Evolutionary conservation across 2,329 filamentous ascomycete genomes (phyloP), one percentile per base, ranked within the genome.

Genomic region (Ophiocordyceps camponoti-leonardi): DNA sequence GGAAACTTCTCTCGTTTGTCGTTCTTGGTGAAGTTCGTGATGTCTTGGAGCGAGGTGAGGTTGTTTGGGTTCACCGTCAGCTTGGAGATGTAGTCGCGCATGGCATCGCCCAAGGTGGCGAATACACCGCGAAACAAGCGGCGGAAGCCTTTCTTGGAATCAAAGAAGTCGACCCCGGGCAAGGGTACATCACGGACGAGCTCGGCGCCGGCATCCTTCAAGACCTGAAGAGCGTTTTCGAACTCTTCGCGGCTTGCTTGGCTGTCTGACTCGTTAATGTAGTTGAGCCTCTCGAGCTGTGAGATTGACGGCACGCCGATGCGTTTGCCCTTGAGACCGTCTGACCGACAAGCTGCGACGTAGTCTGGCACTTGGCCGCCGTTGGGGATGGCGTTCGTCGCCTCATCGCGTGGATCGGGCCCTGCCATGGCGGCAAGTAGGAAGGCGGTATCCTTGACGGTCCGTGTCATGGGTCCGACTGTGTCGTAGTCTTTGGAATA

Each of bases 401-500:
- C 76, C 51, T 81, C 79, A 54, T 84, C 79, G 1, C 66, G 60
- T 0, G 55, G 18, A 49, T 82, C 78, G 7, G 64, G 53, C 0
- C 81, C 80, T 4, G 75, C 73, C 35, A 86, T 83, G 4, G 72
- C 73, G 46, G 77, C 67, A 1, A 86, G 67, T 3, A 74, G 64
- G 49, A 77, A 72, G 0, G 74, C 74, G 0, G 80, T 79, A 53
- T 86, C 82, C 14, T 69, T 69, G 2, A 86, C 74, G 0, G 73
- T 82, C 20, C 75, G 69, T 0, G 74, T 75, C 60, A 86, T 76
- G 0, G 73, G 68, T 0, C 82, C 81, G 0, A 84, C 66, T 0
- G 73, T 79, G 52, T 86, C 82, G 53, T 81, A 77, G 51, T 77
- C 71, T 30, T 70, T 59, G 2, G 70, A 74, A 4, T 85, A 75